These are phyloP conservation scores for Penicillium griseofulvum DNA, from an alignment of 2,329 filamentous ascomycete genomes.

Conservation along the genomic window DNA sequence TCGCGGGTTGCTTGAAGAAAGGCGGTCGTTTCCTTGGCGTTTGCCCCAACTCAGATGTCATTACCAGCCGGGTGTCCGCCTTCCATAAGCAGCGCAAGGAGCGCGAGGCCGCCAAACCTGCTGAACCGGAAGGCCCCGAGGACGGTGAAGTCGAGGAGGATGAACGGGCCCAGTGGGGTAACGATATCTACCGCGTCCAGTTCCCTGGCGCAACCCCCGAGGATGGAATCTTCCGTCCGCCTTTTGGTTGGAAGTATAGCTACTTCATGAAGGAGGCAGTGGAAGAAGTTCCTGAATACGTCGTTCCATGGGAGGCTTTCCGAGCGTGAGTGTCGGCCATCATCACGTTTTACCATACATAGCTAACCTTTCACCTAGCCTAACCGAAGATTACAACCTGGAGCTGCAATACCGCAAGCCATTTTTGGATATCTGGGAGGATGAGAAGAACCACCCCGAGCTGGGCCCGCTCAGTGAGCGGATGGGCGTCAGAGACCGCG, in stretches of 20 bases:
- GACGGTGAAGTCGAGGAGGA: constrained; percentile 58
- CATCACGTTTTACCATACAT: neutral
- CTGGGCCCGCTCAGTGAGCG: constrained; percentile 83
- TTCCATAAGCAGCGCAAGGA: constrained; percentile 63
- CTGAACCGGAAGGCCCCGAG: constrained; percentile 37
- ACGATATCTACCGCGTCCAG: constrained; percentile 84
- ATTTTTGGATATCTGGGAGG: constrained; percentile 87
- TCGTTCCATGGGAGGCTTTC: constrained; percentile 97
- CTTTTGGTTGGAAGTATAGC: constrained; percentile 96
- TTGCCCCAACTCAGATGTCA: constrained; percentile 94
- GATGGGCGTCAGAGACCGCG: constrained; percentile 85
- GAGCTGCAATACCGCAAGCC: constrained; percentile 91
- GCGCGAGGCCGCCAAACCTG: constrained; percentile 44
- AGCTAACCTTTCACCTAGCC: constrained; percentile 31
- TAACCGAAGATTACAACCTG: constrained; percentile 95
- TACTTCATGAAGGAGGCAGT: constrained; percentile 96
- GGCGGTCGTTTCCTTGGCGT: constrained; percentile 91
- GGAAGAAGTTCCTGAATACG: constrained; percentile 93
- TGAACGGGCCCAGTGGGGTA: constrained; percentile 78
- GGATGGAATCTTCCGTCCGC: constrained; percentile 88
- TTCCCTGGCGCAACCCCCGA: constrained; percentile 80
- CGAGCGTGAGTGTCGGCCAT: constrained; percentile 57
- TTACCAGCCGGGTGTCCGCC: constrained; percentile 72
- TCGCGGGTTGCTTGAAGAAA: constrained; percentile 85
- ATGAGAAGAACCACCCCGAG: constrained; percentile 80